These are phyloP conservation scores for Funneliformis mosseae DNA, from an alignment of 192 early-diverging fungal species.

Conservation along the genomic window DNA sequence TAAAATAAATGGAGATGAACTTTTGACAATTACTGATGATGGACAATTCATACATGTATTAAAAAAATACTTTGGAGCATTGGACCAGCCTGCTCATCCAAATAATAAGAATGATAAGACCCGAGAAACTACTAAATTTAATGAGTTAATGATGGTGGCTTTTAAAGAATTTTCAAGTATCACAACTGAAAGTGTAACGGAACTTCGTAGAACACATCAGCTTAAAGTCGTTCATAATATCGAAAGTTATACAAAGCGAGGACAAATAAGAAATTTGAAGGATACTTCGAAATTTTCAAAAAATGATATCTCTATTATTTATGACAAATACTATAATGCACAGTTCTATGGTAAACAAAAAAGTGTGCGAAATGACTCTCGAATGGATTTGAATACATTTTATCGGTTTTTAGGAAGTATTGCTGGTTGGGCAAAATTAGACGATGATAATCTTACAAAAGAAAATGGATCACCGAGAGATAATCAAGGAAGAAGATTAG, in stretches of 20 bases:
- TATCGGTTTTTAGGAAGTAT: slow-evolving; percentile 75
- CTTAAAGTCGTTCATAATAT: slow-evolving; percentile 91
- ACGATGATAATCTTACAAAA: slow-evolving; percentile 38
- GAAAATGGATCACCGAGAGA: slow-evolving; percentile 41
- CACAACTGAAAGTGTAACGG: slow-evolving; percentile 72
- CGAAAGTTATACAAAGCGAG: slow-evolving; percentile 90
- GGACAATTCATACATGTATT: slow-evolving; percentile 80
- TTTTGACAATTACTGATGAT: slow-evolving; percentile 70
- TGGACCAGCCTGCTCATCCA: slow-evolving; percentile 77
- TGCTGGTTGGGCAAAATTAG: slow-evolving; percentile 63
- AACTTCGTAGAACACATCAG: slow-evolving; percentile 82
- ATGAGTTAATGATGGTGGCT: slow-evolving; percentile 87
- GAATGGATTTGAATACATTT: slow-evolving; percentile 72
- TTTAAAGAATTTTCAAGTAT: slow-evolving; percentile 89
- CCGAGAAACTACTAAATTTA: slow-evolving; percentile 76
- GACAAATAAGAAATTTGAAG: slow-evolving; percentile 79
- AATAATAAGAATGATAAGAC: slow-evolving; percentile 56
- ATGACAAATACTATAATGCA: slow-evolving; percentile 85
- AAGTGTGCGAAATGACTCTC: slow-evolving; percentile 47
- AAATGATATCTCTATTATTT: slow-evolving; percentile 84
- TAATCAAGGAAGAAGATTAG: slow-evolving; percentile 31
- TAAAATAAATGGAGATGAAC: slow-evolving; percentile 86
- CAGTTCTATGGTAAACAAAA: slow-evolving; percentile 62
- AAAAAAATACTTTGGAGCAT: slow-evolving; percentile 81
- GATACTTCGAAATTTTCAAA: slow-evolving; percentile 78